phyloP scores from a whole-genome alignment of 371 early-diverging fungal species.

The Mortierella sp. region DNA sequence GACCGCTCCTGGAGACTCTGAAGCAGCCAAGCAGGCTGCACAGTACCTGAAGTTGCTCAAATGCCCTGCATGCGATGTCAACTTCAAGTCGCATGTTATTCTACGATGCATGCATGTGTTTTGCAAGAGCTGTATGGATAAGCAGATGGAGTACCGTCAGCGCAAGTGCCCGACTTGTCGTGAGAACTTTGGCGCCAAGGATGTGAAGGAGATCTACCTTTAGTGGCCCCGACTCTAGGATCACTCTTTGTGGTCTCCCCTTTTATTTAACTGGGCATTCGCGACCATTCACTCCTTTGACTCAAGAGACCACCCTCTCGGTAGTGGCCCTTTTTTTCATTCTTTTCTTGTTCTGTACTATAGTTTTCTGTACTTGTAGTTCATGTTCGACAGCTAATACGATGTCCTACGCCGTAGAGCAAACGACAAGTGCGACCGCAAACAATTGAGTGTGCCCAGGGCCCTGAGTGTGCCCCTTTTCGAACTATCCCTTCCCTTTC shows the following conservation, averaged over 20 bases:
- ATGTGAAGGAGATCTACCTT: conserved; percentile 91
- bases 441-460: too few species aligned
- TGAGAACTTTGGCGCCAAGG: conserved; percentile 89
- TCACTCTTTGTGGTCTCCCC: too few species aligned
- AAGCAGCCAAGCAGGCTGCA: conserved; percentile 65
- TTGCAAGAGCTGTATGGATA: conserved; percentile 95
- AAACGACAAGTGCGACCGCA: too few species aligned
- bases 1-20: conserved; percentile 28
- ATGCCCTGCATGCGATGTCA: conserved; percentile 86
- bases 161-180: conserved; percentile 99
- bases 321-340: too few species aligned
- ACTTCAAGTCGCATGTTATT: conserved; percentile 88
- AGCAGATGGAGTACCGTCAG: conserved; percentile 89
- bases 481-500: too few species aligned
- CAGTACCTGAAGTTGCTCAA: conserved; percentile 74
- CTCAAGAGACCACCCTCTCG: too few species aligned
- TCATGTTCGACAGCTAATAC: too few species aligned
- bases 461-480: too few species aligned
- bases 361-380: too few species aligned
- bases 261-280: not conserved
- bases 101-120: conserved; percentile 96
- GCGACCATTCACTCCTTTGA: not conserved
- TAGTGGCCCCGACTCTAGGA: conserved; percentile 33
- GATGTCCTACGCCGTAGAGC: too few species aligned
- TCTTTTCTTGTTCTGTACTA: too few species aligned